Evolutionary conservation across 2,329 filamentous ascomycete species (phyloP), one percentile per base, ranked within the genome.

Genomic region (Samsoniella hepiali): DNA sequence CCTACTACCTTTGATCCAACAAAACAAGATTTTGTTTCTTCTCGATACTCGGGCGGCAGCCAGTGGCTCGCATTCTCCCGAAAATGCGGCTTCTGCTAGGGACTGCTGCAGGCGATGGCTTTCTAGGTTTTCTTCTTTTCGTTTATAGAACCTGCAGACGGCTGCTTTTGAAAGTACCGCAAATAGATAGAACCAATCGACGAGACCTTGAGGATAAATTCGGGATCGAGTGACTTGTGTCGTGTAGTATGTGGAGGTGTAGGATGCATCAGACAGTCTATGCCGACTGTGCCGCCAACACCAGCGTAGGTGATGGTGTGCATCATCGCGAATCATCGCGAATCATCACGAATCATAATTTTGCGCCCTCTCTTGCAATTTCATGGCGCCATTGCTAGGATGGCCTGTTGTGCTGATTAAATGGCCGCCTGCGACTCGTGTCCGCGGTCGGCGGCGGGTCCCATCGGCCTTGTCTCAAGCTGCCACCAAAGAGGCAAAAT

Each of bases 21-120:
- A 44, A 63, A 57, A 58, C 45, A n/a, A 58, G 53, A 58, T 53
- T 15, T 50, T 58, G 13, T 38, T 57, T 58, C 42, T 61, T 61
- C 61, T 58, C 29, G 53, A 36, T 57, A 58, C 40, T 58, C 54
- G 61, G 44, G 60, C 44, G 44, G 60, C 60, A 63, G 60, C 60
- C 44, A 63, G 60, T 15, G 44, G 53, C 34, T 57, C 51, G 45
- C 53, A 57, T 51, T 53, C 47, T 36, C 10, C 38, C 40, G 50
- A 38, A 7, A 22, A 56, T 40, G 40, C 3, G 11, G 31, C 36
- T 45, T 34, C 53, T 63, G 53, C 60, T 57, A 44, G 60, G 60
- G 53, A 63, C 60, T 57, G 53, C 60, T 57, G 60, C 60, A 32
- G 60, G 60, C 60, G 60, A 63, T 42, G 60, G 13, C 49, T 61